A percentile compares a stretch with the other conserved stretches of the same genome.
These are phyloP conservation scores for Hygrophorus russula DNA, from an alignment of 768 basidiomycete genomes.

Conservation along the genomic window DNA sequence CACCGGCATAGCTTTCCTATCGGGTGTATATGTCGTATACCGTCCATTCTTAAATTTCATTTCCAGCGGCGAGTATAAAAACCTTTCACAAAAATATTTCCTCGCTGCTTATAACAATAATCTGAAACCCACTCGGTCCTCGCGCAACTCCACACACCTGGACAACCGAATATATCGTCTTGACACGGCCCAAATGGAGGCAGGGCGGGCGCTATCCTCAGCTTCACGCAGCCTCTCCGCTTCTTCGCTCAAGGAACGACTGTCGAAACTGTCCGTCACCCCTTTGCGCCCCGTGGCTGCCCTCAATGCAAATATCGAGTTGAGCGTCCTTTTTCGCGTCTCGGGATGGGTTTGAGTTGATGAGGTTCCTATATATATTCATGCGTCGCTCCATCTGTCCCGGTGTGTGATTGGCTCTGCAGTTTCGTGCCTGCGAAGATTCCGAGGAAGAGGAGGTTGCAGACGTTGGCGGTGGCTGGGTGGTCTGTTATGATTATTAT, in stretches of 20 bases:
- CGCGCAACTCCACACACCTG: not conserved
- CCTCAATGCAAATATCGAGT: slow-evolving; percentile 69
- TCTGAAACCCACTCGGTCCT: not conserved
- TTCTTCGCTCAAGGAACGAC: slow-evolving; percentile 45
- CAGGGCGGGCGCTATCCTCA: slow-evolving; percentile 18
- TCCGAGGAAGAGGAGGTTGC: slow-evolving; percentile 75
- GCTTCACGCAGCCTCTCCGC: slow-evolving; percentile 48
- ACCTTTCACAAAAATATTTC: too few relatives aligned
- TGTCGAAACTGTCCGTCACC: slow-evolving; percentile 50
- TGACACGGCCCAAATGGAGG: slow-evolving; percentile 11
- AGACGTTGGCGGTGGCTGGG: slow-evolving; percentile 79
- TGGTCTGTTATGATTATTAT: slow-evolving; percentile 81
- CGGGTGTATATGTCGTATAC: too few relatives aligned
- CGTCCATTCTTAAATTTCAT: too few relatives aligned
- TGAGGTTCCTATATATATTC: not conserved
- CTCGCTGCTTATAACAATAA: not conserved
- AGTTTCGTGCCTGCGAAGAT: slow-evolving; percentile 84
- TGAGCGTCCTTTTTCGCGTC: slow-evolving; percentile 17
- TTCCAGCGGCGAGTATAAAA: too few relatives aligned
- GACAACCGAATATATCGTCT: not conserved
- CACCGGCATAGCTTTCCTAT: too few relatives aligned
- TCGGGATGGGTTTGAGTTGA: not conserved
- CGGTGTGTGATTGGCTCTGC: not conserved
- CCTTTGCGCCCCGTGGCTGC: slow-evolving; percentile 53
- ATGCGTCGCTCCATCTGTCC: not conserved